These are phyloP conservation scores for Lactuca saligna DNA, from an alignment of 129 eudicot genomes.

Conservation along the genomic window DNA sequence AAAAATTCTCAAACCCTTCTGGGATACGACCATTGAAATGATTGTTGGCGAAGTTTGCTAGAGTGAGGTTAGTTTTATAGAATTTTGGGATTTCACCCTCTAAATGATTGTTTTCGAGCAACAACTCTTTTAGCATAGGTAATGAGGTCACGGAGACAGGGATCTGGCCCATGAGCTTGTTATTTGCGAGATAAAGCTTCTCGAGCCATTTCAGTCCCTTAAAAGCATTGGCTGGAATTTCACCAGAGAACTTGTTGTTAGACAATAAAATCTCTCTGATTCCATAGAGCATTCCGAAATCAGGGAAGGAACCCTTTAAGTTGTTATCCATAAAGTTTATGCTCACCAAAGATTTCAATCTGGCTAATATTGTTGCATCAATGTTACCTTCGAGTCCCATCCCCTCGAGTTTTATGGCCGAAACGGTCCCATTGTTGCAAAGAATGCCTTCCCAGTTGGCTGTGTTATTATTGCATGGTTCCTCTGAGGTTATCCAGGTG, in stretches of 20 bases:
- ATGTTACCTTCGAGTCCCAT: slow-evolving; percentile 57
- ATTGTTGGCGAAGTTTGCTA: slow-evolving; percentile 59
- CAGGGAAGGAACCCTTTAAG: slow-evolving; percentile 59
- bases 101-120: slow-evolving; percentile 55
- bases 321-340: slow-evolving; percentile 55
- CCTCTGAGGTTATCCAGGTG: slow-evolving; percentile 38
- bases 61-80: slow-evolving; percentile 16
- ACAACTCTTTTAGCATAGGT: slow-evolving; percentile 55
- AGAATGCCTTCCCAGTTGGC: slow-evolving; percentile 64
- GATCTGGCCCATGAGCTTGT: slow-evolving; percentile 48
- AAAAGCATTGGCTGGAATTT: slow-evolving; percentile 44
- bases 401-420: slow-evolving; percentile 67
- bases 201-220: slow-evolving; percentile 47
- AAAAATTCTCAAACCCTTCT: slow-evolving; percentile 29
- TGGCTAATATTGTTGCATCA: slow-evolving; percentile 39
- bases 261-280: slow-evolving; percentile 48
- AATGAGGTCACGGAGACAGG: slow-evolving; percentile 48
- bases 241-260: slow-evolving; percentile 54
- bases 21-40: slow-evolving; percentile 65
- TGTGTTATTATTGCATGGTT: slow-evolving; percentile 48
- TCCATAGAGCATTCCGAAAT: slow-evolving; percentile 31
- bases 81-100: slow-evolving; percentile 60
- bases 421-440: slow-evolving; percentile 44
- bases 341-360: slow-evolving; percentile 42
- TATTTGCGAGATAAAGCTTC: slow-evolving; percentile 55